These are phyloP conservation scores for Phallus indusiatus DNA, from an alignment of 768 basidiomycete genomes.

Conservation along the genomic window DNA sequence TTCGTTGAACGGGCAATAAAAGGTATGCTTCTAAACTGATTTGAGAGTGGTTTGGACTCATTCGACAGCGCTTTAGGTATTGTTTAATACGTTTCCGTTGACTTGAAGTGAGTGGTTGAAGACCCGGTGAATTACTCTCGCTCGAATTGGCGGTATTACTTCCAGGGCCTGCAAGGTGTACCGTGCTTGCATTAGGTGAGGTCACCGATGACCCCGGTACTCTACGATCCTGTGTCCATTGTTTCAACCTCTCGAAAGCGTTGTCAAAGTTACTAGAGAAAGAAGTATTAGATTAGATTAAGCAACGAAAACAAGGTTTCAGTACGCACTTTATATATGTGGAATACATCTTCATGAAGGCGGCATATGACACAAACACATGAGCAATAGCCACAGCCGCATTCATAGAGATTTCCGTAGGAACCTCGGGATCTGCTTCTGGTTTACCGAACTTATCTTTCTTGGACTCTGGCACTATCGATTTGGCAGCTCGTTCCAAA, in stretches of 20 bases:
- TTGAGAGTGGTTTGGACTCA: constrained; percentile 87
- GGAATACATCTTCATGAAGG: constrained; percentile 98
- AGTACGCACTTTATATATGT: constrained; percentile 86
- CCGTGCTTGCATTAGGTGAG: constrained; percentile 52
- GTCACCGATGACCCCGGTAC: constrained; percentile 34
- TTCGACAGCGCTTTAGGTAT: constrained; percentile 83
- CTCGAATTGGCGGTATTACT: constrained; percentile 33
- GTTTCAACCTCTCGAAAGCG: constrained; percentile 77
- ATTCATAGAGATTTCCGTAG: constrained; percentile 62
- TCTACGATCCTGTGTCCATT: constrained; percentile 64
- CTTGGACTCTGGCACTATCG: constrained; percentile 40
- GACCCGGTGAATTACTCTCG: constrained; percentile 5
- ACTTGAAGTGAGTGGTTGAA: constrained; percentile 47
- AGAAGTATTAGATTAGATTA: constrained; percentile 4
- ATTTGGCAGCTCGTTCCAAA: constrained; percentile 66
- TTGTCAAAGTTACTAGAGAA: constrained; percentile 81
- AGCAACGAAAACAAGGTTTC: constrained; percentile 6
- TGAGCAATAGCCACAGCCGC: constrained; percentile 78
- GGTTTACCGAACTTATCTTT: constrained; percentile 9
- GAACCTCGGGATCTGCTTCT: constrained; percentile 47
- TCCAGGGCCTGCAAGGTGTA: constrained; percentile 51
- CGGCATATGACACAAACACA: constrained; percentile 88
- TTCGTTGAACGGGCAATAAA: constrained; percentile 89
- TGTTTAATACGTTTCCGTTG: constrained; percentile 84
- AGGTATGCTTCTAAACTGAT: constrained; percentile 91